A percentile compares a stretch with the other conserved stretches of the same genome.
Evolutionary conservation across 2,329 filamentous ascomycete genomes (phyloP).

Genomic region (Pseudogymnoascus sp.): DNA sequence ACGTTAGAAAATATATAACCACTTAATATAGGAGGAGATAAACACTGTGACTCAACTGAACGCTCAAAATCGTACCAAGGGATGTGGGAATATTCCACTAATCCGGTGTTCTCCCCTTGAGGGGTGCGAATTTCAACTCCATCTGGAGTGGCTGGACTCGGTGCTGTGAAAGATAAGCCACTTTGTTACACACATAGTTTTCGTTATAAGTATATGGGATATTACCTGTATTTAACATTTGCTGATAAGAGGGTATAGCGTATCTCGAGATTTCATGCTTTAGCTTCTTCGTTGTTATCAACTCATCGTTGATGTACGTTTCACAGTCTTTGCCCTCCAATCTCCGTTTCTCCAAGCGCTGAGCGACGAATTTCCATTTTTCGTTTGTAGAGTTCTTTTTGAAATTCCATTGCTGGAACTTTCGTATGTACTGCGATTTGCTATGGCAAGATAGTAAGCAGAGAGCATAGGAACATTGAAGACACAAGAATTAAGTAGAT

Average conservation of each 20-base stretch:
- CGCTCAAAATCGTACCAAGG: conserved; percentile 18
- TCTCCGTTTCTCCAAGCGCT: conserved; percentile 14
- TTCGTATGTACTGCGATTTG: conserved; percentile 16
- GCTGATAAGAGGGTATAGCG: conserved; percentile 9
- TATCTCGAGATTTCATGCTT: conserved; percentile 13
- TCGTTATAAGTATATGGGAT: neutral
- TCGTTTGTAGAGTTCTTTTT: conserved; percentile 14
- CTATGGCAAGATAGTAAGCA: conserved; percentile 3
- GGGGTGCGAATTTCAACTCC: conserved; percentile 16
- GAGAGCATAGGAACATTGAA: neutral
- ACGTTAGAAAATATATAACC: conserved; percentile 11
- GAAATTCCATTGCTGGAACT: conserved; percentile 14
- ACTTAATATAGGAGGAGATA: conserved; percentile 4
- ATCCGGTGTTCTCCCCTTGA: neutral
- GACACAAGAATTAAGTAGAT: neutral
- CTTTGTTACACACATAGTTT: neutral
- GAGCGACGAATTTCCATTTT: conserved; percentile 14
- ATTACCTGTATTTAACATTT: conserved; percentile 11
- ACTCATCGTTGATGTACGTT: conserved; percentile 12
- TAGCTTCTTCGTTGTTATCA: conserved; percentile 12
- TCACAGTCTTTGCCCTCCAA: conserved; percentile 15
- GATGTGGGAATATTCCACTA: conserved; percentile 16
- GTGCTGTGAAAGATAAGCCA: conserved; percentile 12
- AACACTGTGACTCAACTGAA: conserved; percentile 11
- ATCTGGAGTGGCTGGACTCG: conserved; percentile 11